Evolutionary conservation across 2,329 filamentous ascomycete species (phyloP), one percentile per base, ranked within the genome.

Genomic region (Ceratocystis colombiana): DNA sequence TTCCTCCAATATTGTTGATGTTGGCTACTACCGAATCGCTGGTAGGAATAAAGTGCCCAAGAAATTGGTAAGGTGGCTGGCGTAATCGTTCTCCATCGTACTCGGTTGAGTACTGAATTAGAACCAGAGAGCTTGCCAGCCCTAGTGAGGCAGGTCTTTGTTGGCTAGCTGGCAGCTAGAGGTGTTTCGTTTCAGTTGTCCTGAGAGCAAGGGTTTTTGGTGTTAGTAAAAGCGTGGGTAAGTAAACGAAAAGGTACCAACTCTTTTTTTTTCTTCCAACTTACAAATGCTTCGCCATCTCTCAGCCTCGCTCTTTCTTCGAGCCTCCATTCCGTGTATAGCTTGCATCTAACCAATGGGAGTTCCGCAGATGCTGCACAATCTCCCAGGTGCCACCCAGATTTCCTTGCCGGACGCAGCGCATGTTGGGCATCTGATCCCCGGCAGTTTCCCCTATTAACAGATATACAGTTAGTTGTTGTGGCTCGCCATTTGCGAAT

Each of bases 381-480:
- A 74, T 66, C 79, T 77, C 64, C 81, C 81, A 41, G 79, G 80
- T 68, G 82, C 80, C 28, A 83, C 81, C 81, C 81, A 83, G 55
- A 80, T 79, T 70, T 82, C 81, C 68, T 78, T 75, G 68, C 81
- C 81, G 59, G 75, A 74, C 53, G 74, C 71, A 63, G 76, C 76
- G 70, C 81, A 83, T 3, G 77, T 82, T 61, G 80, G 79, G 71
- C 81, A 83, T 70, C 77, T 75, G 30, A 81, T 79, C 8, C 81
- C 81, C 3, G 80, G 77, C 68, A 81, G 76, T n/a, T 53, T 68
- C 25, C 68, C 68, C 67, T 68, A 28, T 57, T 2, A 1, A 57
- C 10, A 15, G 2, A 28, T 22, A 10, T 53, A 10, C n/a, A 10
- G 8, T 10, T 22, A 22, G n/a, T 2, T 53, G 22, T 25, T 20